Percentiles rank a stretch among this genome's conserved stretches.
phyloP scores from a whole-genome alignment of 345 rosid species.

The Eucalyptus brandiana region DNA sequence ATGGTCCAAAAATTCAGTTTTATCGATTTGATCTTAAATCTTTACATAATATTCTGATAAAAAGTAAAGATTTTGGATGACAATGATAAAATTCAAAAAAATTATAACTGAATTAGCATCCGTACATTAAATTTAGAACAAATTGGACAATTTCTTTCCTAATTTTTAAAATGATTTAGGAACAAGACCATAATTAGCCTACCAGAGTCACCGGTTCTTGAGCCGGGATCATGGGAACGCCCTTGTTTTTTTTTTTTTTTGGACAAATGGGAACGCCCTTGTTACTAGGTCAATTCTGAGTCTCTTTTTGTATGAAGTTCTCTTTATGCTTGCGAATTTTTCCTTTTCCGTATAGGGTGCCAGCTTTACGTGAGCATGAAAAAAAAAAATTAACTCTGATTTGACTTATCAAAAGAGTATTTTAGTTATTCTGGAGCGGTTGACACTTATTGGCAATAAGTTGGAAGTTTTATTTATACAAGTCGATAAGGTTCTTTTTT shows the following conservation, averaged over 20 bases:
- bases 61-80: not conserved
- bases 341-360: not conserved
- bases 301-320: not conserved
- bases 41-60: not conserved
- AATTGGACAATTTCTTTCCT: not conserved
- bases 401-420: no score
- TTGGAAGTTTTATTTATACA: not conserved
- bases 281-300: not conserved
- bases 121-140: accelerated
- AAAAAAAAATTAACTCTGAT: no score
- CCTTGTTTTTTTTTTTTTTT: no score
- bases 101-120: not conserved
- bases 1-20: not conserved
- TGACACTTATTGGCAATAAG: not conserved
- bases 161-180: not conserved
- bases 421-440: not conserved
- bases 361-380: not conserved
- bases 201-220: not conserved
- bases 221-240: not conserved
- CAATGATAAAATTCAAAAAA: accelerated
- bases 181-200: not conserved
- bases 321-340: not conserved
- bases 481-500: not conserved
- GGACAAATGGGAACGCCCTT: not conserved
- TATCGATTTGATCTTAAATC: accelerated